phyloP scores from a whole-genome alignment of 2,329 filamentous ascomycete genomes.

The Talaromyces marneffei region DNA sequence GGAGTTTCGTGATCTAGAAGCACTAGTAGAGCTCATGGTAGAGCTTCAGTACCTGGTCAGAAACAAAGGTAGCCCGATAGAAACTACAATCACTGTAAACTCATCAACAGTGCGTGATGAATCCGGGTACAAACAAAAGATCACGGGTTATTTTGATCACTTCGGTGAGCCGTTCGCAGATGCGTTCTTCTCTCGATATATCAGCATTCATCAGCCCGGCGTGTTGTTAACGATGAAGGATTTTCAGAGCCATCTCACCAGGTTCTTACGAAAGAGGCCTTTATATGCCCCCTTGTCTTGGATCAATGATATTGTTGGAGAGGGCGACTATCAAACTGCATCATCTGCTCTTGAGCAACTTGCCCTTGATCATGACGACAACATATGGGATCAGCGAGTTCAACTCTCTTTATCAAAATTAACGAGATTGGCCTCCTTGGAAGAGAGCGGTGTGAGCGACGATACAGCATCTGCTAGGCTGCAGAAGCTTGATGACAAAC shows the following conservation, averaged over 20 bases:
- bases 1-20: constrained; percentile 57
- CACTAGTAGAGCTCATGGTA: constrained; percentile 49
- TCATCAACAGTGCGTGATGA: constrained; percentile 23
- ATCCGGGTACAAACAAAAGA: constrained; percentile 31
- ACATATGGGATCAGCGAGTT: constrained; percentile 89
- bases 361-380: constrained; percentile 65
- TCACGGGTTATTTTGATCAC: constrained; percentile 44
- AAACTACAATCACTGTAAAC: not conserved
- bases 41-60: constrained; percentile 37
- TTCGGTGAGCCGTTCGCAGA: constrained; percentile 51
- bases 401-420: constrained; percentile 87
- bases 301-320: constrained; percentile 84
- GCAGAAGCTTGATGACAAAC: constrained; percentile 55
- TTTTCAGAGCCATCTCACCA: constrained; percentile 67
- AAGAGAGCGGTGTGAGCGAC: constrained; percentile 23
- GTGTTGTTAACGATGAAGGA: constrained; percentile 64
- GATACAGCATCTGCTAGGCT: constrained; percentile 42
- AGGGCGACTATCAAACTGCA: constrained; percentile 69
- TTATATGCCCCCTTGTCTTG: constrained; percentile 75
- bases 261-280: constrained; percentile 67
- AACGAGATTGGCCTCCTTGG: constrained; percentile 60
- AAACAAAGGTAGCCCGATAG: constrained; percentile 4
- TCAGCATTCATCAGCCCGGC: constrained; percentile 60
- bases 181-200: constrained; percentile 73
- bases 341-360: constrained; percentile 64